Percentiles rank a stretch among this genome's conserved stretches.
Evolutionary conservation across 345 rosid species (phyloP).

Genomic region (Brassica nigra): DNA sequence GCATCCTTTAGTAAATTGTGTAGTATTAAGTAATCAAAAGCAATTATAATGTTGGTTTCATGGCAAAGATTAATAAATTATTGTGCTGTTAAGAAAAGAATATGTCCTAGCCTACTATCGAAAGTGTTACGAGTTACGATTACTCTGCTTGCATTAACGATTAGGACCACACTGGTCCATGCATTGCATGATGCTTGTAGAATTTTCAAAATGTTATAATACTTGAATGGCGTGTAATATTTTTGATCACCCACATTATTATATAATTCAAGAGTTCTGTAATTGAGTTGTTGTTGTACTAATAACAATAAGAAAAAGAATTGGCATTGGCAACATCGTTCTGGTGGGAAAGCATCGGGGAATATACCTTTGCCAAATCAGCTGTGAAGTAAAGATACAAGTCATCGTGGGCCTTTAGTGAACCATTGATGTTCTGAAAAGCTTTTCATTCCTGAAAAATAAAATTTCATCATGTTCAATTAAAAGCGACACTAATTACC

Average conservation of each 20-base stretch:
- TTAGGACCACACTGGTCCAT: conserved; percentile 9
- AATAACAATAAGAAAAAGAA: conserved; percentile 1
- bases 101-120: neutral
- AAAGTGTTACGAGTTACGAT: neutral
- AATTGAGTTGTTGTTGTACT: neutral
- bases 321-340: neutral
- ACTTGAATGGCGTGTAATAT: neutral
- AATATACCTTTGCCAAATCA: conserved; percentile 35
- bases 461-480: neutral
- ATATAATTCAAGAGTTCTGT: neutral
- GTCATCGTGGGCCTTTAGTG: conserved; percentile 33
- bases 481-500: neutral
- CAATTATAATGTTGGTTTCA: neutral
- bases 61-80: neutral
- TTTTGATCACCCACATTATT: neutral
- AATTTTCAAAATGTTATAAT: neutral
- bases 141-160: conserved; percentile 1
- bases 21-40: neutral
- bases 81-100: neutral
- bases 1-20: neutral
- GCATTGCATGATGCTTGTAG: neutral
- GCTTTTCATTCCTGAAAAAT: neutral
- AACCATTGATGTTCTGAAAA: conserved; percentile 13
- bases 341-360: conserved; percentile 14
- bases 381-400: conserved; percentile 1